A percentile compares a stretch with the other conserved stretches of the same genome.
Evolutionary conservation across 352 stramenopile species (phyloP).

Genomic region (Peronospora belbahrii): DNA sequence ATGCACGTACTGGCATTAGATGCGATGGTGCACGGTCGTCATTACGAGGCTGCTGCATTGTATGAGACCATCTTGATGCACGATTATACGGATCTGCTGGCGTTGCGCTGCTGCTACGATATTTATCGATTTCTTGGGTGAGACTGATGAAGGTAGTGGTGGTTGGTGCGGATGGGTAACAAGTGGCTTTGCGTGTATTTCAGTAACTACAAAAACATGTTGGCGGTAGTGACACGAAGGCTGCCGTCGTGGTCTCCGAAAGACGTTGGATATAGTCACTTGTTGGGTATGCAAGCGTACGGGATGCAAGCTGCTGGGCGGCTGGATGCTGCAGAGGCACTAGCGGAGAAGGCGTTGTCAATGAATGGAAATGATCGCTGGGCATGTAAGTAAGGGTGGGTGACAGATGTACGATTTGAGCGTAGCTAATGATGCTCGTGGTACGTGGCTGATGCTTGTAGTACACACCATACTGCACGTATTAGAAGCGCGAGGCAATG

Average conservation of each 20-base stretch:
- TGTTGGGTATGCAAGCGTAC: conserved; percentile 80
- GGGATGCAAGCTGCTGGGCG: conserved; percentile 58
- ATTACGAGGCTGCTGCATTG: conserved; percentile 52
- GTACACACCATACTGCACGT: conserved; percentile 78
- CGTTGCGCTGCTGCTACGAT: conserved; percentile 71
- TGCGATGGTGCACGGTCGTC: conserved; percentile 54
- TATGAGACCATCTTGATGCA: conserved; percentile 79
- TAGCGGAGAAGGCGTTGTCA: conserved; percentile 75
- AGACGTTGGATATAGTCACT: conserved; percentile 64
- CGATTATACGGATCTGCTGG: conserved; percentile 60
- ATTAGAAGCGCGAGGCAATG: conserved; percentile 67
- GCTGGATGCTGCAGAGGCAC: conserved; percentile 52
- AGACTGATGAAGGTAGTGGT: conserved; percentile 1
- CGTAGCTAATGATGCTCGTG: conserved; percentile 1
- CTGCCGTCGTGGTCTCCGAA: conserved; percentile 72
- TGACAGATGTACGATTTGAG: not conserved
- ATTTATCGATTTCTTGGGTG: conserved; percentile 76
- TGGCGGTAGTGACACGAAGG: conserved; percentile 63
- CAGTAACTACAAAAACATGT: conserved; percentile 71
- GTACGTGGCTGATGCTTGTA: conserved; percentile 12
- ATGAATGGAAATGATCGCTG: conserved; percentile 82
- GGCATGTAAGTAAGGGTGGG: conserved; percentile 49
- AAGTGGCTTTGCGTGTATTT: conserved; percentile 4
- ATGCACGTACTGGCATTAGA: conserved; percentile 70
- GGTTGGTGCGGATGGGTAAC: conserved; percentile 1